Evolutionary conservation across 2,329 filamentous ascomycete species (phyloP), one percentile per base, ranked within the genome.

Genomic region (Talaromyces sp.): DNA sequence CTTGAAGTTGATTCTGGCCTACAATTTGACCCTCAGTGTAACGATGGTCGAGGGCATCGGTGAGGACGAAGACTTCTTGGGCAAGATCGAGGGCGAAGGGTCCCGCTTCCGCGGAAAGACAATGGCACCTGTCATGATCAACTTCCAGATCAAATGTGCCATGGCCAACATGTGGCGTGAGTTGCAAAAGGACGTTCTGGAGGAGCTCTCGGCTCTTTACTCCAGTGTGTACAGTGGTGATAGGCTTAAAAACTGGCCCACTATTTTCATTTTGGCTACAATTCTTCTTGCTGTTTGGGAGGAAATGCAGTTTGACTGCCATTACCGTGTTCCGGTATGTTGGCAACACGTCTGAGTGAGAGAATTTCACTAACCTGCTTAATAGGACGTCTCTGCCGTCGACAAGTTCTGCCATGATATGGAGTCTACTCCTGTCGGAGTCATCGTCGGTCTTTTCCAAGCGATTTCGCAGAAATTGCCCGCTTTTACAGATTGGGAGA

Each of bases 151-250:
- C 82, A 98, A 98, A 85, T 95, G 91, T 72, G 93, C 93, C 61
- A 88, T 98, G 80, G 93, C 93, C 68, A 92, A 96, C 72, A 96
- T 97, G 91, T 98, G 93, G 93, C 92, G 93, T 67, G 93, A 96
- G 77, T 83, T 98, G 63, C 93, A 97, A 77, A 96, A 96, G 81
- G 93, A 97, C 70, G 92, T 97, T 40, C 84, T 98, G 2, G 93
- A 96, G 80, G 93, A 98, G 81, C 85, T 98, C 1, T 97, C 93
- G 1, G 81, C 86, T 6, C 84, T 98, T 14, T 98, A 97, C 84
- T 96, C 92, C n/a, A 96, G 92, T 67, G 93, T 98, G 50, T 98
- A 98, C 84, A 96, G 90, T 70, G 93, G 93, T 64, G 93, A 97
- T 77, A 93, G 96, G 78, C 86, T 97, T 70, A 97, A 96, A 86